phyloP scores from a whole-genome alignment of 345 rosid species.

The Salix arbutifolia region DNA sequence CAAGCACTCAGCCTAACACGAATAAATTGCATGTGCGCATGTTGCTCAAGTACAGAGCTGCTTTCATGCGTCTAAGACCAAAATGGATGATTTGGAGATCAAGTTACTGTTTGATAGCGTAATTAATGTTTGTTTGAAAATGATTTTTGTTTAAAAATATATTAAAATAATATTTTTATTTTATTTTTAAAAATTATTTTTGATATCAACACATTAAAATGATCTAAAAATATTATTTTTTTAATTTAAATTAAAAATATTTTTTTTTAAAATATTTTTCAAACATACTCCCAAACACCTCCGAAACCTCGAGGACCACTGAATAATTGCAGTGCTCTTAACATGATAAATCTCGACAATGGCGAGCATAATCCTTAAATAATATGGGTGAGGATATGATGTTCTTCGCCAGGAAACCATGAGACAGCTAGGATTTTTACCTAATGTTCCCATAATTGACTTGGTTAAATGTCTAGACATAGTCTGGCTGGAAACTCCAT shows the following conservation, averaged over 20 bases:
- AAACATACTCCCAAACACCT: too few relatives aligned
- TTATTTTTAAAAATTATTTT: too few relatives aligned
- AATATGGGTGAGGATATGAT: neutral
- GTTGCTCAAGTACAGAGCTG: neutral
- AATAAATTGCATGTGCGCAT: neutral
- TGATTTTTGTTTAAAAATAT: too few relatives aligned
- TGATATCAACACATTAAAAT: too few relatives aligned
- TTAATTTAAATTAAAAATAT: too few relatives aligned
- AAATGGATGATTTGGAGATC: neutral
- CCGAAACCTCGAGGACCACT: neutral
- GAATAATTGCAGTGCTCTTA: neutral
- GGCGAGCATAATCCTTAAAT: neutral
- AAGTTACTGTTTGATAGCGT: too few relatives aligned
- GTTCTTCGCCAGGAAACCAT: slow-evolving; percentile 13
- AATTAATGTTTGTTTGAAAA: too few relatives aligned
- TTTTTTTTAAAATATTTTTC: too few relatives aligned
- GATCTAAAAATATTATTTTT: too few relatives aligned
- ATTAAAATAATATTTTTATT: too few relatives aligned
- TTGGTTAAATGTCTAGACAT: neutral
- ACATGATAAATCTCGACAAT: neutral
- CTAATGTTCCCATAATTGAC: neutral
- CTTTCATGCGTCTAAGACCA: neutral
- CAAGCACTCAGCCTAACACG: neutral
- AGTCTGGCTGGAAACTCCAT: slow-evolving; percentile 12
- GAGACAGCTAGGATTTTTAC: neutral